Conservation (phyloP, 139 green algal species). For the Closterium sp. region DNA sequence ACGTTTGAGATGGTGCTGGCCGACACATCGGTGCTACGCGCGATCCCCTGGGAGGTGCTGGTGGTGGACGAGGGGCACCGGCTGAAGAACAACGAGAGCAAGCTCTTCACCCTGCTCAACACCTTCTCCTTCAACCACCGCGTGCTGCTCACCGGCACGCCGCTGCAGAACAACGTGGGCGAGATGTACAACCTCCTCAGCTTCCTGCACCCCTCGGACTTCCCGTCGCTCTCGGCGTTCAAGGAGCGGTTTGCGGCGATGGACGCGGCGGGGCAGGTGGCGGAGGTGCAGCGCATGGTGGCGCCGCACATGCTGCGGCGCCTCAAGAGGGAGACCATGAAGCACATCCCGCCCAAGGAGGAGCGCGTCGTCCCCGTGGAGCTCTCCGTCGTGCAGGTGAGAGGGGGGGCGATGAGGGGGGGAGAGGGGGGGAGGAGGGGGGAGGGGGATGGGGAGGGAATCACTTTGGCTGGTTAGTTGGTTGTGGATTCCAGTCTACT, state of each 20-base stretch:
- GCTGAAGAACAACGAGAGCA: slow-evolving; percentile 77
- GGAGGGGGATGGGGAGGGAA: too few species aligned
- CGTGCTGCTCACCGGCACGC: slow-evolving; percentile 88
- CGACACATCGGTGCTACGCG: slow-evolving; percentile 59
- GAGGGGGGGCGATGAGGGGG: not conserved
- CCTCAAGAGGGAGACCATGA: slow-evolving; percentile 90
- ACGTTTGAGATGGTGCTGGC: slow-evolving; percentile 89
- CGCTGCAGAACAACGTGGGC: slow-evolving; percentile 67
- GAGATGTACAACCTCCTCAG: slow-evolving; percentile 86
- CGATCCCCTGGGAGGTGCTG: slow-evolving; percentile 67
- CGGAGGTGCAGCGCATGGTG: slow-evolving; percentile 75
- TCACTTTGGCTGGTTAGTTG: too few species aligned
- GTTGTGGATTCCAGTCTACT: too few species aligned
- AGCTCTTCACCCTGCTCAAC: slow-evolving; percentile 43
- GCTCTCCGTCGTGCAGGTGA: slow-evolving; percentile 67
- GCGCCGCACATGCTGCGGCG: slow-evolving; percentile 82
- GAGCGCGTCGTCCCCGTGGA: slow-evolving; percentile 84
- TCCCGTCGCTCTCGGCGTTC: slow-evolving; percentile 70
- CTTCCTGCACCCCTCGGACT: slow-evolving; percentile 80
- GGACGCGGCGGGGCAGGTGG: slow-evolving; percentile 50
- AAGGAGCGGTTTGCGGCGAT: slow-evolving; percentile 46
- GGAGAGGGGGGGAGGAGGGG: too few species aligned
- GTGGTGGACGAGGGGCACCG: slow-evolving; percentile 78
- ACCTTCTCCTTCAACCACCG: slow-evolving; percentile 64
- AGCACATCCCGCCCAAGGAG: slow-evolving; percentile 83